A percentile compares a stretch with the other conserved stretches of the same genome.
Conservation (phyloP, 352 stramenopile species). For the Globisporangium barbulae region DNA sequence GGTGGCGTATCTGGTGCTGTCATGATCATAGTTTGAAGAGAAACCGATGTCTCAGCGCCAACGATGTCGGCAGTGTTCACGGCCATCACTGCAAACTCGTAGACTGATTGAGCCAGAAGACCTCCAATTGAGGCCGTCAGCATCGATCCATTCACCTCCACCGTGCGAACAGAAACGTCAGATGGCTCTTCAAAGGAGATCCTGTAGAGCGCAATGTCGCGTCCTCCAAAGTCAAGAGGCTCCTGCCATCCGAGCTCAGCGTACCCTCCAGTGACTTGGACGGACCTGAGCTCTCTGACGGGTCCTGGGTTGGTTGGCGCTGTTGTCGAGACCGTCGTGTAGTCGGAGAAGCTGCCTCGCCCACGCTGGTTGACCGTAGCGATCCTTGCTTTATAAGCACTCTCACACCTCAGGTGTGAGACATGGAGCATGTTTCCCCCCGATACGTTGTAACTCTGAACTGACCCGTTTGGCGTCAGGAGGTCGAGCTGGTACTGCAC, state of each 20-base stretch:
- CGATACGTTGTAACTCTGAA: not conserved
- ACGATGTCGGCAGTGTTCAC: constrained; percentile 25
- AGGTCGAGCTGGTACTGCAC: constrained; percentile 21
- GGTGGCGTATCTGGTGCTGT: constrained; percentile 23
- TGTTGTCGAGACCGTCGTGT: constrained; percentile 19
- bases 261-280: constrained; percentile 24
- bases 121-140: constrained; percentile 17
- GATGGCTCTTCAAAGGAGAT: constrained; percentile 21
- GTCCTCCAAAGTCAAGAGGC: constrained; percentile 31
- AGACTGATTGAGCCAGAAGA: constrained; percentile 23
- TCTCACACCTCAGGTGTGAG: constrained; percentile 23
- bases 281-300: constrained; percentile 17
- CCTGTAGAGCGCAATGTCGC: constrained; percentile 22
- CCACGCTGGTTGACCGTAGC: constrained; percentile 24
- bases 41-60: constrained; percentile 6
- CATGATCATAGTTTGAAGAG: constrained; percentile 13
- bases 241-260: constrained; percentile 26
- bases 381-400: constrained; percentile 25
- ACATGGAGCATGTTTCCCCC: constrained; percentile 1
- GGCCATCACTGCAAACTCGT: constrained; percentile 28
- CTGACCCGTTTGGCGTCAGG: not conserved
- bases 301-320: constrained; percentile 20
- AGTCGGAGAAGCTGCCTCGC: constrained; percentile 22
- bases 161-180: not conserved
- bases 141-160: constrained; percentile 16